Evolutionary conservation across 2,329 filamentous ascomycete species (phyloP).

Genomic region (Colletotrichum horii): DNA sequence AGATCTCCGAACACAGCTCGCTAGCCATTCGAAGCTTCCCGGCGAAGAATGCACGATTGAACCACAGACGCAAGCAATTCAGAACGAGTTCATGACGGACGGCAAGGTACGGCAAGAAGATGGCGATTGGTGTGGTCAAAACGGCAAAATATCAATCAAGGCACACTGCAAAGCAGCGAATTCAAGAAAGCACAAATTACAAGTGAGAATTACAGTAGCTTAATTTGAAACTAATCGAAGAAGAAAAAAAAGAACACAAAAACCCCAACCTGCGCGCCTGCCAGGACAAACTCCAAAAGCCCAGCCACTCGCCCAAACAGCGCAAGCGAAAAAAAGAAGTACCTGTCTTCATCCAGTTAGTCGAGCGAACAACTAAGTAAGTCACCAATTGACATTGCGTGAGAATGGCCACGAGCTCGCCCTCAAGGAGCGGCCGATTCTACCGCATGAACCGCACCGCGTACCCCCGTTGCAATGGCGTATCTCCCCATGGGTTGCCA

Average conservation of each 20-base stretch:
- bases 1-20: neutral
- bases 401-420: neutral
- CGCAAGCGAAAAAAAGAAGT: neutral
- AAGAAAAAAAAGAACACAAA: neutral
- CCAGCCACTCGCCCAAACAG: rapidly evolving
- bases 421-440: neutral
- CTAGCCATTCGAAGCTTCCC: no score
- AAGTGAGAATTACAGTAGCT: neutral
- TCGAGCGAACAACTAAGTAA: neutral
- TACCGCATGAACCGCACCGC: neutral
- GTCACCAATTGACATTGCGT: neutral
- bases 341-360: neutral
- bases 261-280: rapidly evolving
- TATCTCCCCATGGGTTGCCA: neutral
- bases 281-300: no score
- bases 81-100: neutral
- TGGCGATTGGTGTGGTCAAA: neutral
- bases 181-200: neutral
- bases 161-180: no score
- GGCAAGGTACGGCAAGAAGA: neutral
- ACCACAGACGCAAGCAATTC: neutral
- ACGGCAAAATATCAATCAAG: no score
- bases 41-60: no score
- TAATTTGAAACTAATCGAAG: neutral
- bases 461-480: neutral